Conservation (phyloP, 139 green algal genomes). For the Klebsormidium nitens region DNA sequence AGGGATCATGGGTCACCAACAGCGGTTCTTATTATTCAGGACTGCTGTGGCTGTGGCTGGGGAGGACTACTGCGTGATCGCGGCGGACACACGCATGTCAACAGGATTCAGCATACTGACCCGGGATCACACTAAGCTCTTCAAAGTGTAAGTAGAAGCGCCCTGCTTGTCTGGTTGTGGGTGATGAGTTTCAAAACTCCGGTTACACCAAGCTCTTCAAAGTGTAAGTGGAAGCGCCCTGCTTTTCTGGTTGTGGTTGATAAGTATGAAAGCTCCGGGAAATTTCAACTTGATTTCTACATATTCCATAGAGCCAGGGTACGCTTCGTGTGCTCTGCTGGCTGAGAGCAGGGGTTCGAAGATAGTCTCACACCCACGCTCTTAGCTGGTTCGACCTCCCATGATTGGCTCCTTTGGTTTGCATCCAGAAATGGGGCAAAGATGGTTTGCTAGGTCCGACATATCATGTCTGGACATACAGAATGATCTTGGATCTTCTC, state of each 20-base stretch:
- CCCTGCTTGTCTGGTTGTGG: neutral
- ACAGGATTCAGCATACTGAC: conserved; percentile 96
- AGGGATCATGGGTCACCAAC: too few relatives aligned
- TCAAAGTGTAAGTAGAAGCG: conserved; percentile 69
- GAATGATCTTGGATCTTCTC: too few relatives aligned
- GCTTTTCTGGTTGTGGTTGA: neutral
- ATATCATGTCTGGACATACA: too few relatives aligned
- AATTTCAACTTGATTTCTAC: too few relatives aligned
- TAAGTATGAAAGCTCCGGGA: conserved; percentile 35
- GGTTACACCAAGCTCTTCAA: conserved; percentile 72
- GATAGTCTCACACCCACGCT: too few relatives aligned
- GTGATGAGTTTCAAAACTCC: neutral
- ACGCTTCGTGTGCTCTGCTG: too few relatives aligned
- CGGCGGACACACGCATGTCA: conserved; percentile 83
- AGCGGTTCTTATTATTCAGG: conserved; percentile 40
- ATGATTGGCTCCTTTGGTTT: too few relatives aligned
- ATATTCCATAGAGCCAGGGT: too few relatives aligned
- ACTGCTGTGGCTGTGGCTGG: conserved; percentile 79
- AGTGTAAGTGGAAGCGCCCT: conserved; percentile 59
- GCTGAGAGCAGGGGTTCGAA: too few relatives aligned
- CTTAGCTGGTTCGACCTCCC: too few relatives aligned
- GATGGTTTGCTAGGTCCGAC: too few relatives aligned
- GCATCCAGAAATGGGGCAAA: too few relatives aligned
- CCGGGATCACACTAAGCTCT: conserved; percentile 70
- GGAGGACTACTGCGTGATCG: conserved; percentile 92